Evolutionary conservation across 129 eudicot genomes (phyloP), one percentile per base, ranked within the genome.

Genomic region (Solidago caesia): DNA sequence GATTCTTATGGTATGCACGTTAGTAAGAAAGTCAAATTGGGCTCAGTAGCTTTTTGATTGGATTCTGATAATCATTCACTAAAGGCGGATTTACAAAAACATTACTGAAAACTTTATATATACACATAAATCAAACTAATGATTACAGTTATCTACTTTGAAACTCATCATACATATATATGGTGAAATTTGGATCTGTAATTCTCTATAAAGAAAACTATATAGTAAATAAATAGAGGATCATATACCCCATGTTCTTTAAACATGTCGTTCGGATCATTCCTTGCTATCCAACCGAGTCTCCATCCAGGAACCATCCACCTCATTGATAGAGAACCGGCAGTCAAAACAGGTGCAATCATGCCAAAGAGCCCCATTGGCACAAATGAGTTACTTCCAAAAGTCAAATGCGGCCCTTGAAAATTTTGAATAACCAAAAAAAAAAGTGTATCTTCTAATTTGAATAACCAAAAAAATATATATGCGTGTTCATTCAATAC

Each of bases 221-320:
- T n/a, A n/a, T n/a, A 52, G 53, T 13, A 44, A 55, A 27, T 44
- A 67, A 68, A 49, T 12, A 60, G 60, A 76, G 44, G 62, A 60
- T 61, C 21, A 21, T 21, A 21, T 43, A 82, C 92, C 83, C 87
- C 85, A 6, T 72, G 64, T 70, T 79, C 78, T 45, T 76, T 71
- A 72, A 87, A 51, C 67, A 87, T 66, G 70, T 81, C 87, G 64
- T 73, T 56, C 10, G 83, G 84, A 63, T 87, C 92, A 41, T 27
- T 82, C 73, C 67, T 73, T 5, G 84, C 77, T 16, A 87, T 77
- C 92, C 92, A 87, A 48, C 92, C 88, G 27, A 84, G 59, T 41
- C 92, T 77, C 92, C 92, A 87, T 16, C 92, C 92, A 15, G 92
- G 92, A 66, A 87, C 79, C 46, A 84, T 70, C 92, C 92, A 84